Conservation (phyloP, 2,329 filamentous ascomycete species). For the Xylaria hypoxylon region DNA sequence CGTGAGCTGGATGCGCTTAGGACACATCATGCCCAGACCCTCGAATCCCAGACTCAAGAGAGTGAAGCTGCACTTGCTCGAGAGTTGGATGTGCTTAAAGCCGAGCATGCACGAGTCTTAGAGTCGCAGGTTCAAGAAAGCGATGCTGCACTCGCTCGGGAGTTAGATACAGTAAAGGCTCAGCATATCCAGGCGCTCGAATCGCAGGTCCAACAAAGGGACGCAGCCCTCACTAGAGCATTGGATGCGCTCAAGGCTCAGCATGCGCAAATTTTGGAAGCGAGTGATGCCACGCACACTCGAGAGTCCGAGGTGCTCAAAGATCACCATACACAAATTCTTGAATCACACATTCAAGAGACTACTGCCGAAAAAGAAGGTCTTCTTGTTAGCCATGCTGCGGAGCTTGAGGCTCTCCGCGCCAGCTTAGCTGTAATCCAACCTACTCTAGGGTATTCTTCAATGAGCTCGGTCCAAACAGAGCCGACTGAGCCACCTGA, state of each 20-base stretch:
- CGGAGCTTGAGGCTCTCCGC: conserved; percentile 49
- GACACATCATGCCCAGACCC: conserved; percentile 41
- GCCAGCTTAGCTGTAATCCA: conserved; percentile 44
- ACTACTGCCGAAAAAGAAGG: conserved; percentile 44
- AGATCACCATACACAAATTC: conserved; percentile 39
- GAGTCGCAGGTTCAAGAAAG: conserved; percentile 28
- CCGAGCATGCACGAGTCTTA: conserved; percentile 3
- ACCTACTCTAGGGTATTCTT: conserved; percentile 56
- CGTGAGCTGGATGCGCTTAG: conserved; percentile 42
- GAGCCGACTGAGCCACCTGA: conserved; percentile 54
- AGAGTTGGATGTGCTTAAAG: conserved; percentile 38
- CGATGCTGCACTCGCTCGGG: conserved; percentile 38
- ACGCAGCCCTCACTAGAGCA: conserved; percentile 41
- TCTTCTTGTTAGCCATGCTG: conserved; percentile 46
- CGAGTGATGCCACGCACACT: conserved; percentile 40
- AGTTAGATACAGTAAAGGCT: conserved; percentile 42
- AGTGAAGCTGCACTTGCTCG: conserved; percentile 41
- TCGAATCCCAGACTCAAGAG: conserved; percentile 43
- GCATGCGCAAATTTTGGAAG: conserved; percentile 39
- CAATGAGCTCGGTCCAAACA: conserved; percentile 60
- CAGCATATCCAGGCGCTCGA: conserved; percentile 43
- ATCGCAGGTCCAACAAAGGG: conserved; percentile 41
- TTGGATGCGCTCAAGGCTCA: conserved; percentile 34
- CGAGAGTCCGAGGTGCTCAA: conserved; percentile 41
- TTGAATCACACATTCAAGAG: conserved; percentile 44